Evolutionary conservation across 805 yeast species (phyloP).

Genomic region (Cyberlindnera lachancei): DNA sequence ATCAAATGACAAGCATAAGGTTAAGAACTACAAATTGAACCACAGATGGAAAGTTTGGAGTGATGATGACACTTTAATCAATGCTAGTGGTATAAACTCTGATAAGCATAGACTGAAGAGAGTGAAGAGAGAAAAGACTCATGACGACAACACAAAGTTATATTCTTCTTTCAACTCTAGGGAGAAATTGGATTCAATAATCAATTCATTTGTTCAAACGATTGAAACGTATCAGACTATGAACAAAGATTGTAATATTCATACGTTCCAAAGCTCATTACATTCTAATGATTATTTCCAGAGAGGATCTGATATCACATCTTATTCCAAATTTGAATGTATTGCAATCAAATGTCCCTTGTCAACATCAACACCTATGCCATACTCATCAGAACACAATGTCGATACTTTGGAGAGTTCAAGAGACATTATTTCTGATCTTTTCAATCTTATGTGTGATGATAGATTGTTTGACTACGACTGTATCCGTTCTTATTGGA

Average conservation of each 20-base stretch:
- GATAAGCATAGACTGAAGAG: no score
- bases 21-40: slow-evolving; percentile 1
- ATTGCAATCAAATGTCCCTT: background rate
- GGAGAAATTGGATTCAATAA: background rate
- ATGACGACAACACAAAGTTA: background rate
- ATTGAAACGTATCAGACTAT: no score
- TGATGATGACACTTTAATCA: background rate
- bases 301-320: background rate
- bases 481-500: slow-evolving; percentile 1
- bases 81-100: no score
- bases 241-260: background rate
- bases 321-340: background rate
- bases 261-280: background rate
- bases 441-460: background rate
- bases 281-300: no score
- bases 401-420: no score
- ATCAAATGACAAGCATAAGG: no score
- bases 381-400: no score
- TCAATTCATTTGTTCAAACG: background rate
- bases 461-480: slow-evolving; percentile 1
- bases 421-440: background rate
- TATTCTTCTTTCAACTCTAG: background rate
- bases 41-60: slow-evolving; percentile 2
- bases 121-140: background rate
- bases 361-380: background rate